Evolutionary conservation across 2,329 filamentous ascomycete genomes (phyloP), one percentile per base, ranked within the genome.

Genomic region (Cryphonectria radicalis): DNA sequence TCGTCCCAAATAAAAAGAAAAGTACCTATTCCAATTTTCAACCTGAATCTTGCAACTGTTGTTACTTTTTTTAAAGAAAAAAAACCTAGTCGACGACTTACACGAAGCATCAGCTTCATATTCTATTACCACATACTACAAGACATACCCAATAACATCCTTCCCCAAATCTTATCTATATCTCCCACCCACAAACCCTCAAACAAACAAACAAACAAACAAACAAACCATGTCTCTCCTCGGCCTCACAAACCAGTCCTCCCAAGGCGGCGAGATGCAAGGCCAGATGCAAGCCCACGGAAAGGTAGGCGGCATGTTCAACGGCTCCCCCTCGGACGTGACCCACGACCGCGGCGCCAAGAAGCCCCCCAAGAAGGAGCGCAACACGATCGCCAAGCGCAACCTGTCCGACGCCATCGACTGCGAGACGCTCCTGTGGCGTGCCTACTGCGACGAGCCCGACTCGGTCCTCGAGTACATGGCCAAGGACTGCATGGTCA

Each of bases 371-470:
- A 69, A 69, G 59, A 78, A 77, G 73, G 69, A 74, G 59, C 78
- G 79, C 74, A 76, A 79, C 78, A 82, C 80, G 70, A 82, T 82
- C 76, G 76, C 76, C 60, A 79, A 80, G 76, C 80, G 81, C 74
- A 82, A 82, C 79, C 77, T 79, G 74, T 77, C 77, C 14, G 76
- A 79, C 66, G 81, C 80, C 28, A 75, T 77, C 57, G 80, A 81
- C 74, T 78, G 80, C 75, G 81, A 82, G 76, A 80, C 79, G 8
- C 77, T 81, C 6, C 76, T 82, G 63, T 82, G 80, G 81, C 79
- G 80, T 57, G 78, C 80, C 32, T 76, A 82, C 40, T 79, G 77
- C 77, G 80, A 82, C 76, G 77, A 78, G 66, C 80, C 80, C 62
- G 77, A 78, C 55, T 72, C 76, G 8, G 79, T 79, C 0, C 76